Base-by-base conservation (phyloP, 305 asterid genomes). In the Nicotiana rustica region DNA sequence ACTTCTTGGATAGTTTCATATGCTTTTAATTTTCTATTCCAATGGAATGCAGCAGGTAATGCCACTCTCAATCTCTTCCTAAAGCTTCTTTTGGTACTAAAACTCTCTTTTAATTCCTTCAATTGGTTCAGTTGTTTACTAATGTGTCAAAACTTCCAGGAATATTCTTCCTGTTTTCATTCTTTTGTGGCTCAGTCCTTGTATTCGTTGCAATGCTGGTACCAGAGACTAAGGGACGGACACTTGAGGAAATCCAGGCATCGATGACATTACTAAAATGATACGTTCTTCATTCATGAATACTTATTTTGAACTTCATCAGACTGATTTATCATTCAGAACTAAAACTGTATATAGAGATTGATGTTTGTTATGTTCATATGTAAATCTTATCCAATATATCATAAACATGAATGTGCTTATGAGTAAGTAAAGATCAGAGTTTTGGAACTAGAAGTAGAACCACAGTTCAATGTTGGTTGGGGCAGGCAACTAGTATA, bases 211-310 rank as follows among this genome's bases (percentile, higher is more conserved):
- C 82, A 38, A 81, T 81, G 79, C 2, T 84, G 64, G 68, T 84
- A 21, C 87, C 87, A 3, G 87, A 84, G 87, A 84, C 87, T 5
- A 84, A 84, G 79, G 87, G 84, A 14, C 79, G 77, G 49, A 84
- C 82, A 47, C 84, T 84, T 10, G 87, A 84, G 77, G 84, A 84
- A 56, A 81, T 84, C 25, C 82, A 81, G 71, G 87, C 82, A 52
- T 66, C 82, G 0, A 82, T 82, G 82, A 64, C 81, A 14, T 64
- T 73, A 29, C 80, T 59, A 21, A 49, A 57, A 82, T 69, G 33
- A 81, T 2, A 13, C 17, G n/a, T 9, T 69, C 36, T 44, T 69
- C 57, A 10, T 70, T 71, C 78, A 41, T 4, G 59, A 18, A 17
- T 41, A 5, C 61, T 2, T 35, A 47, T 47, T 12, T 71, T 71